Percentiles rank a stretch among this genome's conserved stretches.
Evolutionary conservation across 2,329 filamentous ascomycete genomes (phyloP).

Genomic region (Davidsoniella virescens): DNA sequence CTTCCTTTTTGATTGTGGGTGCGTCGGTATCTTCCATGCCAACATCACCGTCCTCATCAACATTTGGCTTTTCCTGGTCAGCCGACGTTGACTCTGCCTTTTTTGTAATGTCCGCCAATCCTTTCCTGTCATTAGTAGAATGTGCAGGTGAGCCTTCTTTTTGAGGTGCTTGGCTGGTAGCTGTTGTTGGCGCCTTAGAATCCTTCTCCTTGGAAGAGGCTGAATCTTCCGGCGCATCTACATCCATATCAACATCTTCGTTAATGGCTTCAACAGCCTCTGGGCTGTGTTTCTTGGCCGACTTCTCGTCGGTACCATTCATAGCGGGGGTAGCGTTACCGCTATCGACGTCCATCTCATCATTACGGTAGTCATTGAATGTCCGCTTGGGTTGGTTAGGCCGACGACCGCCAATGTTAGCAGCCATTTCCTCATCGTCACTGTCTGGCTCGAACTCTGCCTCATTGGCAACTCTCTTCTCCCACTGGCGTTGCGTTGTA

Average conservation of each 20-base stretch:
- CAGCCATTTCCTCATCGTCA: slow-evolving; percentile 70
- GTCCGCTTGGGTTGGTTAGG: slow-evolving; percentile 32
- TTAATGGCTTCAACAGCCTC: slow-evolving; percentile 24
- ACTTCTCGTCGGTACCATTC: slow-evolving; percentile 20
- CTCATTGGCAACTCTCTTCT: slow-evolving; percentile 58
- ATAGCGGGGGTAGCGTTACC: slow-evolving; percentile 24
- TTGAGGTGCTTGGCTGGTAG: slow-evolving; percentile 17
- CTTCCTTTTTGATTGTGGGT: slow-evolving; percentile 7
- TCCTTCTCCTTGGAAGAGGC: slow-evolving; percentile 15
- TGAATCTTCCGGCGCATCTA: slow-evolving; percentile 15
- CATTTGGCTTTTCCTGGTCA: slow-evolving; percentile 12
- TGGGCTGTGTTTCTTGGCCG: slow-evolving; percentile 17
- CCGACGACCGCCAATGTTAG: slow-evolving; percentile 52
- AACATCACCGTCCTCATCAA: slow-evolving; percentile 10
- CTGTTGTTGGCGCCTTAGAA: slow-evolving; percentile 10
- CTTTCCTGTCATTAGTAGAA: slow-evolving; percentile 12
- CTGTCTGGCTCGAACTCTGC: slow-evolving; percentile 68
- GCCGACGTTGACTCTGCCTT: slow-evolving; percentile 4
- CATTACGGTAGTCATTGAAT: slow-evolving; percentile 36
- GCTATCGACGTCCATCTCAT: slow-evolving; percentile 24
- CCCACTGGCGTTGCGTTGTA: slow-evolving; percentile 66
- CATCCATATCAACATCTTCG: slow-evolving; percentile 26
- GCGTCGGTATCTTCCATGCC: slow-evolving; percentile 9
- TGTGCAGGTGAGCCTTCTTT: slow-evolving; percentile 15
- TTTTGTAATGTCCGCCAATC: slow-evolving; percentile 13